Evolutionary conservation across 306 rosid genomes (phyloP).

Genomic region (Prinsepia uniflora): DNA sequence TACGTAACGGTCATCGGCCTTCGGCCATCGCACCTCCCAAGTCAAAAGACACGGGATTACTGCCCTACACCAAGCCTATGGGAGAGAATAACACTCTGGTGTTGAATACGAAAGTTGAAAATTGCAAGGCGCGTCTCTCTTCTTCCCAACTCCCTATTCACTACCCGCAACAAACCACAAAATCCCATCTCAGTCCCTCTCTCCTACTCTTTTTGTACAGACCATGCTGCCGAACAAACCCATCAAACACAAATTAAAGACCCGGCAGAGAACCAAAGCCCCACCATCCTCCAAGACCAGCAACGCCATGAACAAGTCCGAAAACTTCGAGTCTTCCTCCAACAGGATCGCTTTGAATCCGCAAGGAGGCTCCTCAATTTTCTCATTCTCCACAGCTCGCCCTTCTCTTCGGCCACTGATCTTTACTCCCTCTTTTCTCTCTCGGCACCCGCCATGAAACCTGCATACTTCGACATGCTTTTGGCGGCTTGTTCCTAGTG

Average conservation of each 20-base stretch:
- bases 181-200: conserved; percentile 16
- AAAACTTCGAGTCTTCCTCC: conserved; percentile 46
- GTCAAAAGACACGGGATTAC: too few relatives aligned
- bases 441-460: conserved; percentile 39
- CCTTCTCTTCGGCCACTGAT: conserved; percentile 51
- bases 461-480: conserved; percentile 44
- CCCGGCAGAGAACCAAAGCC: neutral
- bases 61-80: too few relatives aligned
- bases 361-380: conserved; percentile 48
- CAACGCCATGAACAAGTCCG: conserved; percentile 40
- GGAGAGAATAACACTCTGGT: too few relatives aligned
- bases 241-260: neutral
- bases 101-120: too few relatives aligned
- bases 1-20: too few relatives aligned
- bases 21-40: too few relatives aligned
- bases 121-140: conserved; percentile 37
- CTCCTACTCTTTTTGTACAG: conserved; percentile 32
- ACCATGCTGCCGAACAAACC: conserved; percentile 12
- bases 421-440: conserved; percentile 38
- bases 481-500: conserved; percentile 46
- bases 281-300: conserved; percentile 16
- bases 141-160: conserved; percentile 27
- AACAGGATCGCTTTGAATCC: conserved; percentile 32
- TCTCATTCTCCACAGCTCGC: conserved; percentile 35
- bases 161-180: conserved; percentile 13